These are phyloP conservation scores for Globisporangium mamillatum DNA, from an alignment of 352 stramenopile species.

Conservation along the genomic window DNA sequence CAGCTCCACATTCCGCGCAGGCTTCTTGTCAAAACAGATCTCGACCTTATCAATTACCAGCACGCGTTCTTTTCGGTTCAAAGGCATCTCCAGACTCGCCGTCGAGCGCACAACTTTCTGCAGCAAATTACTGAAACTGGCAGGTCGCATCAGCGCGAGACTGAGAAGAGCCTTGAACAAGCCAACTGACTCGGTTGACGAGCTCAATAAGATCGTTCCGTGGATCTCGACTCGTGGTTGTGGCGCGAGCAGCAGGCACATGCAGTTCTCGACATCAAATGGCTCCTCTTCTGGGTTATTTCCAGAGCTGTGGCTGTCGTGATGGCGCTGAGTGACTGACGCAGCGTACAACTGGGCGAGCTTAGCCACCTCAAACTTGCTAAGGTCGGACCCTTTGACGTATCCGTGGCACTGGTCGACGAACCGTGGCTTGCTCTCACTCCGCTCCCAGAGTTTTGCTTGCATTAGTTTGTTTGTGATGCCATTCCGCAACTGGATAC, in stretches of 20 bases:
- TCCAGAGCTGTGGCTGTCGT: neutral
- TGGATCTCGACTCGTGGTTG: conserved; percentile 40
- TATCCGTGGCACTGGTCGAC: conserved; percentile 65
- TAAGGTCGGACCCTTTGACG: conserved; percentile 29
- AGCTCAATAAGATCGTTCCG: conserved; percentile 30
- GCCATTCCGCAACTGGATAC: conserved; percentile 38
- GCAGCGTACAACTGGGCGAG: conserved; percentile 33
- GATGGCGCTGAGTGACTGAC: conserved; percentile 3
- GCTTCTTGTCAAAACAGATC: conserved; percentile 27
- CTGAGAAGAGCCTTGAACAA: conserved; percentile 39
- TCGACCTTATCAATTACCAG: conserved; percentile 31
- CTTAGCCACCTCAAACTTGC: conserved; percentile 26
- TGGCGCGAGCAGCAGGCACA: conserved; percentile 49
- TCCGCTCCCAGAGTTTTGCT: conserved; percentile 27
- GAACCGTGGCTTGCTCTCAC: conserved; percentile 39
- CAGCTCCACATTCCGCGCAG: conserved; percentile 21
- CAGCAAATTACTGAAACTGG: conserved; percentile 23
- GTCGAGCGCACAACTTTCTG: conserved; percentile 40
- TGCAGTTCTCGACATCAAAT: conserved; percentile 37
- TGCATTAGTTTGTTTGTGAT: conserved; percentile 41
- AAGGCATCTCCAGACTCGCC: conserved; percentile 27
- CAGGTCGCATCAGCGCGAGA: conserved; percentile 16
- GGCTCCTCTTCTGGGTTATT: conserved; percentile 1
- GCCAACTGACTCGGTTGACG: conserved; percentile 15
- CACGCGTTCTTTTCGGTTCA: conserved; percentile 42